Base-by-base conservation (phyloP, 345 rosid species). In the Citrus maxima region DNA sequence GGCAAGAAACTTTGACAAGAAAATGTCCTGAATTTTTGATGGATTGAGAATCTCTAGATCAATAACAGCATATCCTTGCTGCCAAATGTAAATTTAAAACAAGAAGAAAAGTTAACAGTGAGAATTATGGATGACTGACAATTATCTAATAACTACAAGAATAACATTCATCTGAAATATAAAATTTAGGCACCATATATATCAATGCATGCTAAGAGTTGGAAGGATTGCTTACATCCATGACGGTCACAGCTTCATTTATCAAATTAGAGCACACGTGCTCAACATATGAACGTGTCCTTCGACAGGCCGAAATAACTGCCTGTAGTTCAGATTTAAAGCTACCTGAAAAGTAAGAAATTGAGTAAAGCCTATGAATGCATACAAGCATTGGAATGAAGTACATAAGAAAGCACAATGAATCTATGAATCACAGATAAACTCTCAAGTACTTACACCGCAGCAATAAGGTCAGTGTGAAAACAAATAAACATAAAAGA, bases 61-160 rank as follows among this genome's bases (percentile, higher is more conserved):
- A 78, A 95, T 77, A 68, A 92, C 73, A 77, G 92, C 97, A 85
- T 88, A 95, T 2, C 97, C 98, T 14, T 90, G 82, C 96, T 93
- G 90, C 86, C 69, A 59, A 55, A 74, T 73, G 76, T 65, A 75
- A 60, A 56, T 67, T 27, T 54, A 79, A 67, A 46, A 66, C 25
- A 76, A 70, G 42, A 67, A 58, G 30, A 64, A 67, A 28, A 13
- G 25, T 37, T 32, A 25, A 56, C 65, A 73, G 67, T n/a, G 59
- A 30, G 70, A 27, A 80, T 37, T 66, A 6, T 66, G 22, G 10
- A 66, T 66, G 28, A 22, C 28, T 7, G 28, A 59, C 28, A 59
- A 59, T 59, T n/a, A 13, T 70, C 58, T 49, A 30, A 46, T 46
- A 49, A 27, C 24, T 27, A 42, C 32, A 37, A 37, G n/a, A 40